Evolutionary conservation across 257 asterid species (phyloP).

Genomic region (Avicennia marina): DNA sequence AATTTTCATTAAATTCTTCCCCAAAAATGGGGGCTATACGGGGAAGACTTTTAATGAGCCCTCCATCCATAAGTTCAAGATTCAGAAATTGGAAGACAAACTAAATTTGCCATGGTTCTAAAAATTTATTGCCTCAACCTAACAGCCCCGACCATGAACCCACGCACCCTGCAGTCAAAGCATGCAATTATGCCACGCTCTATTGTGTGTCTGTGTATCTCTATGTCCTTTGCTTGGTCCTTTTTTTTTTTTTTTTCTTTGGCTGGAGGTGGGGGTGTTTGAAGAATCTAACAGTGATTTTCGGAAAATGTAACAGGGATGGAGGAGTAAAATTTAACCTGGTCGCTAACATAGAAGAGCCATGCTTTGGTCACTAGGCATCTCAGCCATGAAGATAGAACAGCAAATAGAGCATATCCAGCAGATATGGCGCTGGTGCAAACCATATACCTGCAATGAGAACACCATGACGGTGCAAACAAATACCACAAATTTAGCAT

Average conservation of each 20-base stretch:
- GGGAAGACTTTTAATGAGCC: conserved; percentile 16
- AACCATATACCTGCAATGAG: conserved; percentile 63
- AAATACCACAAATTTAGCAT: too few relatives aligned
- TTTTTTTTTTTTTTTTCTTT: too few relatives aligned
- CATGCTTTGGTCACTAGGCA: conserved; percentile 57
- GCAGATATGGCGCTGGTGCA: conserved; percentile 55
- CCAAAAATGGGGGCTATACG: conserved; percentile 17
- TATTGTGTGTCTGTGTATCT: too few relatives aligned
- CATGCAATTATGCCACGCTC: too few relatives aligned
- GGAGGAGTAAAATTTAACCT: conserved; percentile 35
- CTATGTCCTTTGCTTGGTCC: too few relatives aligned
- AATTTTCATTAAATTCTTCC: conserved; percentile 1
- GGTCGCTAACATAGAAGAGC: conserved; percentile 80
- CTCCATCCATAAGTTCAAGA: conserved; percentile 27
- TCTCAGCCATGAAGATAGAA: conserved; percentile 51
- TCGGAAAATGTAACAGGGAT: too few relatives aligned
- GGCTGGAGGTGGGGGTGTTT: too few relatives aligned
- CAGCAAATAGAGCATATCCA: conserved; percentile 70
- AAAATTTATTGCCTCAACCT: conserved; percentile 32
- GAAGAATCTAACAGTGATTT: not conserved
- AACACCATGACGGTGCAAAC: too few relatives aligned
- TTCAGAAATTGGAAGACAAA: conserved; percentile 6
- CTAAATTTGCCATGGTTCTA: conserved; percentile 20
- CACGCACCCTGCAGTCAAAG: not conserved
- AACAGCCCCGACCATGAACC: not conserved